These are phyloP conservation scores for Cryptosporidium tyzzeri DNA, from an alignment of 169 alveolate species.

Conservation along the genomic window DNA sequence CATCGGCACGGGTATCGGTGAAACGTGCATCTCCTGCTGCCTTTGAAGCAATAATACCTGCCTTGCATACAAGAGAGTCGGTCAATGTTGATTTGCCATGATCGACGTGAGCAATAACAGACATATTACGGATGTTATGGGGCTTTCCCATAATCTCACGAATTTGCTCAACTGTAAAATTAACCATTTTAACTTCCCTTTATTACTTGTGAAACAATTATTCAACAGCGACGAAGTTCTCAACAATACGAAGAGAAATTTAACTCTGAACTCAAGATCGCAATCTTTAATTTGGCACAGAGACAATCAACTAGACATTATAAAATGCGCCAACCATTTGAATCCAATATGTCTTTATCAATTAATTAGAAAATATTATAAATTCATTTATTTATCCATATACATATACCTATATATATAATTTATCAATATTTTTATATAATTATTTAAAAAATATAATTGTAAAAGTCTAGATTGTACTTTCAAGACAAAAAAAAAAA, in stretches of 20 bases:
- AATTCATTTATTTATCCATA: background rate
- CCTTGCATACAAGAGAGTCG: conserved; percentile 97
- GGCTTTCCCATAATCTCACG: conserved; percentile 98
- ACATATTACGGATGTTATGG: conserved; percentile 98
- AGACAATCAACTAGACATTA: conserved; percentile 12
- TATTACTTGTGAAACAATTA: conserved; percentile 6
- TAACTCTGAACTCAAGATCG: conserved; percentile 7
- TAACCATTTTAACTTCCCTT: conserved; percentile 89
- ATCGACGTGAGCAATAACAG: conserved; percentile 99
- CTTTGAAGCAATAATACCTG: conserved; percentile 98
- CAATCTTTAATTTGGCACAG: background rate
- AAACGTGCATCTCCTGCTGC: conserved; percentile 99
- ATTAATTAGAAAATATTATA: background rate
- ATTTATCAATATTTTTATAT: background rate
- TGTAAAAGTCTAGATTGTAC: too few species aligned
- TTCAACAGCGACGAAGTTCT: background rate
- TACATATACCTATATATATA: background rate
- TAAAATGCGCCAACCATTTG: conserved; percentile 2
- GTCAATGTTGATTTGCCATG: conserved; percentile 99
- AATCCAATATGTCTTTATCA: background rate
- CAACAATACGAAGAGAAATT: conserved; percentile 5
- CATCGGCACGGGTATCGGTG: conserved; percentile 99
- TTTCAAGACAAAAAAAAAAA: background rate
- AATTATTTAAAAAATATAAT: too few species aligned
- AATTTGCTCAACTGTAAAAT: conserved; percentile 99